Conservation (phyloP, 1,139 yeast genomes). For the Kurtzmaniella quercitrusa region DNA sequence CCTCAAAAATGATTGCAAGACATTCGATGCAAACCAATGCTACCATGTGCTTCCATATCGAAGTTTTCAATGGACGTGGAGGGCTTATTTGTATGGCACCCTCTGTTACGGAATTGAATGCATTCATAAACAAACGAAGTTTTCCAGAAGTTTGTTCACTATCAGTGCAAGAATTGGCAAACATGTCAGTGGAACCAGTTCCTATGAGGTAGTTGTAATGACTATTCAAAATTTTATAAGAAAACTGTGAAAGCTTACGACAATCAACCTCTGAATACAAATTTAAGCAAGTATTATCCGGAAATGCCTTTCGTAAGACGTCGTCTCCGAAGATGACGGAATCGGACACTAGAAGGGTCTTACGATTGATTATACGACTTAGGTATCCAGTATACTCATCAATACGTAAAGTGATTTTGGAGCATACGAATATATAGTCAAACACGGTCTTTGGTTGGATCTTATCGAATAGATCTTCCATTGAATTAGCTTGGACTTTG, state of each 20-base stretch:
- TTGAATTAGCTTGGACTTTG: not conserved
- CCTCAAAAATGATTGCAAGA: constrained; percentile 19
- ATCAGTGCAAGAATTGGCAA: not conserved
- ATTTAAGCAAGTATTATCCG: constrained; percentile 11
- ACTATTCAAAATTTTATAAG: constrained; percentile 1
- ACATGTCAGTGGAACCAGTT: not conserved
- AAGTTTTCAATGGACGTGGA: constrained; percentile 3
- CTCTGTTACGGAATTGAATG: not conserved
- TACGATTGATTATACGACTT: constrained; percentile 4
- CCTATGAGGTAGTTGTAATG: constrained; percentile 1
- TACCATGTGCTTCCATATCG: constrained; percentile 14
- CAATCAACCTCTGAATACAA: constrained; percentile 15
- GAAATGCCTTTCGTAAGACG: constrained; percentile 4
- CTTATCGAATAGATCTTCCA: not conserved
- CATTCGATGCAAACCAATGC: constrained; percentile 14
- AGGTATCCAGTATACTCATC: constrained; percentile 5
- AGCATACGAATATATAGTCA: constrained; percentile 11
- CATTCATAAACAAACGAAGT: not conserved
- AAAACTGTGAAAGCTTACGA: constrained; percentile 10
- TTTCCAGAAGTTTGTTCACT: not conserved
- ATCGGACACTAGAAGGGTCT: constrained; percentile 14
- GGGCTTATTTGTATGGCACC: not conserved
- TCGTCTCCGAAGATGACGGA: constrained; percentile 13
- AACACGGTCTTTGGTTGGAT: constrained; percentile 1
- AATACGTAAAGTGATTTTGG: constrained; percentile 7